Evolutionary conservation across 805 yeast species (phyloP), one percentile per base, ranked within the genome.

Genomic region (Candida golubevii): DNA sequence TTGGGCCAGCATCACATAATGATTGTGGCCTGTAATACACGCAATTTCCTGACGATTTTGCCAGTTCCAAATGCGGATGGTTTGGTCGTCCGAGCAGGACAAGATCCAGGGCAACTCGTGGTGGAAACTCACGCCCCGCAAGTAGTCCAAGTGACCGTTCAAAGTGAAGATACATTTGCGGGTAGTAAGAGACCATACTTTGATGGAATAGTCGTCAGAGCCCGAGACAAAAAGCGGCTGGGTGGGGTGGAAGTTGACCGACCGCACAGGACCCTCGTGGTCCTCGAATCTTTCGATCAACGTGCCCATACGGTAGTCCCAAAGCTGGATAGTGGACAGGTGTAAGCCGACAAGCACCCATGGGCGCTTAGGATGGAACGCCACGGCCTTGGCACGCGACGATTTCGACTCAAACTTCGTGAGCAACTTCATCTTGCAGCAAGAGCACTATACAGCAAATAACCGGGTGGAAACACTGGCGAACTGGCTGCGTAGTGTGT

Each of bases 251-350:
- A 93, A 91, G 63, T 83, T 91, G 35, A 93, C 87, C 48, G 90
- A 82, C 68, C 99, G 82, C 26, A 93, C 99, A 3, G 99, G 98
- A 26, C 99, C 99, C 59, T 87, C 96, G 64, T 93, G 99, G 58
- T 91, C 99, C 67, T 93, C 99, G 60, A 89, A 93, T 46, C 97
- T 79, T 66, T 90, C 98, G 62, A 93, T 82, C 62, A 93, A 71
- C 3, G 97, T 89, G 36, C 99, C 99, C 99, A 93, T 93, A 60
- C 99, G 83, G 69, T 95, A 93, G 68, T 93, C 99, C 99, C 99
- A 93, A 52, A 93, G 76, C 67, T 95, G 99, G 63, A 93, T 91
- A n/a, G 97, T 89, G n/a, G 97, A 88, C 26, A 97, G 87, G 66
- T 91, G 93, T 49, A 95, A 76, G 7, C 98, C 89, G 30, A 90